Evolutionary conservation across 2,329 filamentous ascomycete genomes (phyloP), one percentile per base, ranked within the genome.

Genomic region (Exophiala lecanii-corni): DNA sequence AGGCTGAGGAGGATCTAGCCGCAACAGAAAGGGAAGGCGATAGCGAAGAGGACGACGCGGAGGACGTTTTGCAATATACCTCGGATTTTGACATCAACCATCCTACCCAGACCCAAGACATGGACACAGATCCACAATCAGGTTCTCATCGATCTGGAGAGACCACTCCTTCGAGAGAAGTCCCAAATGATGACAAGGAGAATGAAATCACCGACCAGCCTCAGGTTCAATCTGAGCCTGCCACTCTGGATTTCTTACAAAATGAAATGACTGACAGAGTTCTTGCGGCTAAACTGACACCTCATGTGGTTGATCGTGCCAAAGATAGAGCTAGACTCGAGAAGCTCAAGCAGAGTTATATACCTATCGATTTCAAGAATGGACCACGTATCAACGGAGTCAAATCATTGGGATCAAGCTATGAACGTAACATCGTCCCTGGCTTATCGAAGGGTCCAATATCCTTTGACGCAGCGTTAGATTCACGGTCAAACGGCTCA

Each of bases 1-100:
- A 64, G 13, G 63, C 66, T 32, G 64, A 62, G 26, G 61, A 63
- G 21, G 57, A 61, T 32, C 40, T 67, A 30, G 58, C 58, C 3
- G 61, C 65, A 34, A 52, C 58, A 13, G 66, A 57, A 30, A 41
- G 53, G 31, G 54, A 56, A 16, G 31, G 62, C 12, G 45, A 45
- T 20, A 54, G 50, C 23, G 52, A 54, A 9, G 55, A 65, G 35
- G 61, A 64, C 12, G 60, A 64, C 9, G 53, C 36, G 12, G 39
- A 45, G 13, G 20, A 35, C 30, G 40, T 33, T 12, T 35, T 16
- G 9, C 35, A 43, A 23, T 35, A 49, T 31, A 46, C 45, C 10
- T 26, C 45, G 21, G 35, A 44, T 36, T 16, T 39, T 2, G 33
- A 40, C 6, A 9, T 32, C 18, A 32, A 36, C 23, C 12, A 7